Percentiles rank a stretch among this genome's conserved stretches.
Evolutionary conservation across 2,329 filamentous ascomycete genomes (phyloP).

Genomic region (Alternaria panax): DNA sequence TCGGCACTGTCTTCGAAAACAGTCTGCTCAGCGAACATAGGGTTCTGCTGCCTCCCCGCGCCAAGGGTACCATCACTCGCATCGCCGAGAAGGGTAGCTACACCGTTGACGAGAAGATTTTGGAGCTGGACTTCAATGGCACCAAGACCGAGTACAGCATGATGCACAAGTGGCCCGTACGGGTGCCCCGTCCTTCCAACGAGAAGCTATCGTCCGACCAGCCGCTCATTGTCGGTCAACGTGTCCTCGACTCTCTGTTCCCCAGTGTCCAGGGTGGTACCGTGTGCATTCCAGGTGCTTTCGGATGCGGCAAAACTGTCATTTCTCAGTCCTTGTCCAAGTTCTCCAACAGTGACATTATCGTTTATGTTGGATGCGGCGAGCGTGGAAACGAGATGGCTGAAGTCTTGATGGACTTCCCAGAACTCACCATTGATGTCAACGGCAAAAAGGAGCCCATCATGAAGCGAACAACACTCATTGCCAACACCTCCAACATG

Average conservation of each 20-base stretch:
- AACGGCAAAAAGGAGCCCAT: conserved; percentile 96
- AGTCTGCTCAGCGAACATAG: conserved; percentile 92
- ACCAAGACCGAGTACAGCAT: conserved; percentile 93
- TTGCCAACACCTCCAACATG: conserved; percentile 99
- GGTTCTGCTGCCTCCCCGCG: conserved; percentile 88
- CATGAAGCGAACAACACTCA: conserved; percentile 99
- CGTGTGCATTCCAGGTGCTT: conserved; percentile 96
- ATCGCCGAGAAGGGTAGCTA: conserved; percentile 91
- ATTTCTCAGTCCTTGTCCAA: conserved; percentile 99
- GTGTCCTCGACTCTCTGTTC: conserved; percentile 95
- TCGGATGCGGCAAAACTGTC: conserved; percentile 99
- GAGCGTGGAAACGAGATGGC: conserved; percentile 99
- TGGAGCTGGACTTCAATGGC: conserved; percentile 97
- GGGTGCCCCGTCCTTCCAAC: conserved; percentile 88
- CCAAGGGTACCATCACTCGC: conserved; percentile 88
- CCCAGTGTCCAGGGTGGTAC: conserved; percentile 96
- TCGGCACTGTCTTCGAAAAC: conserved; percentile 95
- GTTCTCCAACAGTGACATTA: conserved; percentile 99
- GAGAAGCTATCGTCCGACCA: conserved; percentile 90
- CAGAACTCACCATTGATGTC: conserved; percentile 93
- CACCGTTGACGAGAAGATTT: conserved; percentile 90
- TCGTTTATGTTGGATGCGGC: conserved; percentile 91
- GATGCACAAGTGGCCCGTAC: conserved; percentile 99
- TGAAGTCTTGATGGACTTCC: conserved; percentile 99
- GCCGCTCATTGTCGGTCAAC: conserved; percentile 95